These are phyloP conservation scores for Melastoma candidum DNA, from an alignment of 441 rosid species.

Conservation along the genomic window DNA sequence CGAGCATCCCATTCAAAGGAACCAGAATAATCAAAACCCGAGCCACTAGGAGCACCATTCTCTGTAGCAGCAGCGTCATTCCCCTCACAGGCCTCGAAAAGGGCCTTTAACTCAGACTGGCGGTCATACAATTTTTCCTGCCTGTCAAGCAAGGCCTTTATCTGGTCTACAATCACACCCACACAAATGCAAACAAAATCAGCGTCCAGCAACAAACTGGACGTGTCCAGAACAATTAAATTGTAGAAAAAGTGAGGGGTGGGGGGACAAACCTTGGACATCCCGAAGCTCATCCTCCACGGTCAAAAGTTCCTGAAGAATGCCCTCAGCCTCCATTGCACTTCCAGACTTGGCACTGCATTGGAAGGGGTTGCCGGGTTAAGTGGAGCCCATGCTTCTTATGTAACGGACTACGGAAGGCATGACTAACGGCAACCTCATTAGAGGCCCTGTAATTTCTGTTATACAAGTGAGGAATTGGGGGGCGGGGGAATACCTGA, in stretches of 20 bases:
- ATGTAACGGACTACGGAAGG: too few relatives aligned
- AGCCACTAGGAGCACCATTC: constrained; percentile 17
- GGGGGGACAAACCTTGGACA: constrained; percentile 38
- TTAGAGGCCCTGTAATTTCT: too few relatives aligned
- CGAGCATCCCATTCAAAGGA: constrained; percentile 81
- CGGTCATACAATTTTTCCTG: constrained; percentile 73
- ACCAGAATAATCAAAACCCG: constrained; percentile 57
- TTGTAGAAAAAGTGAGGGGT: neutral
- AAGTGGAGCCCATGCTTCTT: too few relatives aligned
- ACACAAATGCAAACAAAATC: neutral
- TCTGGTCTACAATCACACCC: constrained; percentile 36
- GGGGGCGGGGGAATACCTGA: too few relatives aligned
- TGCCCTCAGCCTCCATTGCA: constrained; percentile 34
- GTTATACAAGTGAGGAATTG: too few relatives aligned
- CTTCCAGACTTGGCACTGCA: too few relatives aligned
- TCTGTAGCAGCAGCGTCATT: constrained; percentile 18
- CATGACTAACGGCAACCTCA: too few relatives aligned
- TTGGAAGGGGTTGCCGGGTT: too few relatives aligned
- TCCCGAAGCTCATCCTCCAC: constrained; percentile 45
- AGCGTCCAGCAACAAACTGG: neutral
- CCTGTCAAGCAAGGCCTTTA: constrained; percentile 48
- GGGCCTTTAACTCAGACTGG: constrained; percentile 50
- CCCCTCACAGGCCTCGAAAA: constrained; percentile 44
- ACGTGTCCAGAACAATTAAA: neutral
- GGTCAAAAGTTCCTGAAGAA: constrained; percentile 39